These are phyloP conservation scores for Curvularia verruculosa DNA, from an alignment of 2,329 filamentous ascomycete genomes.

Conservation along the genomic window DNA sequence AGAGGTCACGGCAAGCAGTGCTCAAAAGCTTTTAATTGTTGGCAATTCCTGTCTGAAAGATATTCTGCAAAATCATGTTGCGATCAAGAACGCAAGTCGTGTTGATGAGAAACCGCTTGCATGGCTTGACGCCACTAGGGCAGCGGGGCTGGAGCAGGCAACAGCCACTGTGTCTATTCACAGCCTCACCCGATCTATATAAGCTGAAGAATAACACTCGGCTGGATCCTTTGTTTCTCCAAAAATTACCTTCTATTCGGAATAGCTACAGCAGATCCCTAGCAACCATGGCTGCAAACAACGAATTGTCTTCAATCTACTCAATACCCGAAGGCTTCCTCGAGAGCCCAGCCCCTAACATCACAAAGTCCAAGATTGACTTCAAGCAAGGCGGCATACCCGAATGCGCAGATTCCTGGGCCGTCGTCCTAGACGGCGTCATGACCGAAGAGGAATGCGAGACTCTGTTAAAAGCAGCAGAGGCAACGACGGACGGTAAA, in stretches of 20 bases:
- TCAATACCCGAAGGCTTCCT: constrained; percentile 58
- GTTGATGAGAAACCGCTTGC: background rate
- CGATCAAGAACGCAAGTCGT: background rate
- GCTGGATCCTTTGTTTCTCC: background rate
- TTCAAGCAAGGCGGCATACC: constrained; percentile 57
- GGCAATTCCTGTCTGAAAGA: background rate
- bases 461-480: constrained; percentile 36
- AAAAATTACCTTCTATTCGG: background rate
- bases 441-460: constrained; percentile 67
- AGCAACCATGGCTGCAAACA: constrained; percentile 6
- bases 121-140: background rate
- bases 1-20: background rate
- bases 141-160: constrained; percentile 7
- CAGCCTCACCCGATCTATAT: constrained; percentile 1
- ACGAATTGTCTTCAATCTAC: constrained; percentile 35
- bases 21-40: background rate
- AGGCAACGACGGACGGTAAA: constrained; percentile 40
- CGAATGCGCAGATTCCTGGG: constrained; percentile 62
- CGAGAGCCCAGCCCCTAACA: constrained; percentile 51
- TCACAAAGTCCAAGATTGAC: constrained; percentile 59
- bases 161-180: constrained; percentile 1
- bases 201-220: background rate
- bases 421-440: constrained; percentile 68
- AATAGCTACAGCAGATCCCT: background rate
- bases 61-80: background rate